Percentiles rank a stretch among this genome's conserved stretches.
phyloP scores from a whole-genome alignment of 106 monocot genomes.

The Posidonia australis region DNA sequence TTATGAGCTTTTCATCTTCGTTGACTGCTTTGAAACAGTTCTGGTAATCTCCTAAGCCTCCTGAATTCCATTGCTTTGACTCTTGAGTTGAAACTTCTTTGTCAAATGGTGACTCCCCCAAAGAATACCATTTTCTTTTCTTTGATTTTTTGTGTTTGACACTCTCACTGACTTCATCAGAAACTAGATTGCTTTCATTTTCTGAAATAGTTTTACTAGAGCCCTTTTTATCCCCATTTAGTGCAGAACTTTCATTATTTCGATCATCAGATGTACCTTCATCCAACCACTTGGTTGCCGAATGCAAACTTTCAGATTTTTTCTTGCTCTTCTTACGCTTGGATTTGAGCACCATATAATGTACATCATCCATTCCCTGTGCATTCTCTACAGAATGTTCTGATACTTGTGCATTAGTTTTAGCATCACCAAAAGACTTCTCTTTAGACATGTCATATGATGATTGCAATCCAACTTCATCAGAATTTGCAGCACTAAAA shows the following conservation, averaged over 20 bases:
- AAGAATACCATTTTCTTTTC: neutral
- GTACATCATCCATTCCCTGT: neutral
- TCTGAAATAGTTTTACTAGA: neutral
- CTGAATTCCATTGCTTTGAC: conserved; percentile 1
- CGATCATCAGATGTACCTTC: too few relatives aligned
- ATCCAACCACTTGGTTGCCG: too few relatives aligned
- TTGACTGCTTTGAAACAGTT: neutral
- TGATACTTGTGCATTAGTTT: neutral
- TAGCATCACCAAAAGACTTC: neutral
- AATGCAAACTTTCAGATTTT: too few relatives aligned
- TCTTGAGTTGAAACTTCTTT: neutral
- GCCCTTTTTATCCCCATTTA: too few relatives aligned
- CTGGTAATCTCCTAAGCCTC: neutral
- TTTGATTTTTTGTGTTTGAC: neutral
- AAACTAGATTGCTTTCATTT: neutral
- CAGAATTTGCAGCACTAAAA: neutral
- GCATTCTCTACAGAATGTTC: neutral
- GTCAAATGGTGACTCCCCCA: neutral
- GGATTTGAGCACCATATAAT: too few relatives aligned
- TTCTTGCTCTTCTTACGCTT: too few relatives aligned
- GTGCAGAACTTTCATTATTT: too few relatives aligned
- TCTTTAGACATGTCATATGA: neutral
- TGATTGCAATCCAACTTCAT: neutral
- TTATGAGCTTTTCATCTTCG: neutral
- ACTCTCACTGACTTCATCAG: neutral